Conservation (phyloP, 805 yeast genomes). For the Ogataea pilisensis region DNA sequence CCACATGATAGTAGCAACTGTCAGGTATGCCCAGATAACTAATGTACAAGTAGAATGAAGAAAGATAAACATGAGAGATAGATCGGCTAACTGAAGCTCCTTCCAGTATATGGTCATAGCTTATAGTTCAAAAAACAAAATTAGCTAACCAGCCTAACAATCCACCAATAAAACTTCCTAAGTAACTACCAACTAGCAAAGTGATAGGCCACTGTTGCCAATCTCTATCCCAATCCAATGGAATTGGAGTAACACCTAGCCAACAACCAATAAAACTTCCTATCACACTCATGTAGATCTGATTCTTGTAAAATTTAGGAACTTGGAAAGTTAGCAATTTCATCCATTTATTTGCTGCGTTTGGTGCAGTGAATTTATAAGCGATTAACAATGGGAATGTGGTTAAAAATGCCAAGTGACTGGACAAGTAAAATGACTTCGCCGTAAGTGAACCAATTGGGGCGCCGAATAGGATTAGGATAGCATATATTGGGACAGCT, state of each 20-base stretch:
- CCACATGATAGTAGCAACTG: no score
- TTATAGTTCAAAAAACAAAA: slow-evolving; percentile 1
- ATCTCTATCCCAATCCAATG: slow-evolving; percentile 95
- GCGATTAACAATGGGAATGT: slow-evolving; percentile 60
- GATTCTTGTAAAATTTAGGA: slow-evolving; percentile 25
- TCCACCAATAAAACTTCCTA: slow-evolving; percentile 64
- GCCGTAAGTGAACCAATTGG: slow-evolving; percentile 52
- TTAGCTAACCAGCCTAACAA: slow-evolving; percentile 16
- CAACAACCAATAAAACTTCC: slow-evolving; percentile 68
- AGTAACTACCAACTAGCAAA: slow-evolving; percentile 68
- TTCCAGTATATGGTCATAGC: no score
- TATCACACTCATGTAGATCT: slow-evolving; percentile 35
- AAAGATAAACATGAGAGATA: neutral
- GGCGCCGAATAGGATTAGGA: slow-evolving; percentile 71
- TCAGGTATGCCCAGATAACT: no score
- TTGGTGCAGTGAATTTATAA: slow-evolving; percentile 39
- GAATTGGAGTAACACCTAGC: slow-evolving; percentile 92
- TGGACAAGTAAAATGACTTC: slow-evolving; percentile 58
- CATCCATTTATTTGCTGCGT: slow-evolving; percentile 24
- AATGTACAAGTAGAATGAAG: no score
- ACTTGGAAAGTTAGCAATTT: slow-evolving; percentile 29
- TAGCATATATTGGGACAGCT: slow-evolving; percentile 36
- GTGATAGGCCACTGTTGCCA: slow-evolving; percentile 98
- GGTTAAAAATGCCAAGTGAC: slow-evolving; percentile 56
- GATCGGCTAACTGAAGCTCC: no score